Base-by-base conservation (phyloP, 805 yeast genomes). In the Yueomyces sinensis region DNA sequence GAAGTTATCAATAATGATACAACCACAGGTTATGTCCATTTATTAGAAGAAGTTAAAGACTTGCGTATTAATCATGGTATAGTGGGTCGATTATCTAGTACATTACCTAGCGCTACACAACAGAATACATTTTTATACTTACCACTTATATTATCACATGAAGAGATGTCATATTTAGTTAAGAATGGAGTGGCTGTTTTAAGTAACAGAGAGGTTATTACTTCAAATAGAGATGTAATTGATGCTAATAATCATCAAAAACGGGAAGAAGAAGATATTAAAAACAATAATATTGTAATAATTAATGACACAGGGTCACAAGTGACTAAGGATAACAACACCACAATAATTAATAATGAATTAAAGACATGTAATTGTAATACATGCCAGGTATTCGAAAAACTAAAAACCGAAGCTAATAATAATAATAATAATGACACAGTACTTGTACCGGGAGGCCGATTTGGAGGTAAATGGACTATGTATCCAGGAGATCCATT, bases 401-500 rank as follows among this genome's bases (percentile, higher is more conserved):
- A 20, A 20, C 24, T 11, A 20, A 7, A 7, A 20, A 20, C 7
- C 24, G 24, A n/a, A n/a, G n/a, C n/a, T n/a, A n/a, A n/a, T n/a
- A n/a, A n/a, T n/a, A n/a, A n/a, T n/a, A n/a, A n/a, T n/a, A n/a
- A n/a, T 20, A 11, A 11, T 20, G 24, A 20, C 11, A 20, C 24
- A 25, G 28, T 25, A 3, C 17, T 36, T 4, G 13, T 84, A 23
- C 95, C 97, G 0, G 98, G 98, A 0, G 61, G 86, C 23, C 68
- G 94, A 38, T 89, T 87, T 55, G 98, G 98, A 2, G 93, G 95
- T 4, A 74, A 74, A 36, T 86, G 74, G 47, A 71, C 91, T 37
- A 86, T 87, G 2, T 89, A 89, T 43, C 97, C 96, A 0, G 97
- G 96, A 1, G 98, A 89, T 52, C 94, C 97, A 6, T 61, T 89